These are phyloP conservation scores for Apiospora malaysiana DNA, from an alignment of 2,329 filamentous ascomycete genomes.

Conservation along the genomic window DNA sequence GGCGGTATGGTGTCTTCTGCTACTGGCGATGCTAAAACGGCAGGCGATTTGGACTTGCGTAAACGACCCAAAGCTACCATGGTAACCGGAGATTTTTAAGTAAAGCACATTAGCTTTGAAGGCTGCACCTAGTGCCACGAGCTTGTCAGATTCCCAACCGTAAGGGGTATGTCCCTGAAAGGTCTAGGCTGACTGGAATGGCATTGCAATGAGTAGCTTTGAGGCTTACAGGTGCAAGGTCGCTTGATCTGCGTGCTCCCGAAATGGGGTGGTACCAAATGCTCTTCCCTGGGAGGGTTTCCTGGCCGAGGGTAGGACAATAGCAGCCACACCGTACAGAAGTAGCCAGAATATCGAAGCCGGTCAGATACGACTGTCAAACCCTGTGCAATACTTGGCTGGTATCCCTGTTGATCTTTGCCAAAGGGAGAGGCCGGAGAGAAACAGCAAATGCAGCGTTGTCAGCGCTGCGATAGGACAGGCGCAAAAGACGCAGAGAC, in stretches of 20 bases:
- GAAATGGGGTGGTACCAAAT: not conserved
- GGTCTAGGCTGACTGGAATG: not conserved
- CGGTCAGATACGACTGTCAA: not conserved
- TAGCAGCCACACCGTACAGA: not conserved
- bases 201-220: not conserved
- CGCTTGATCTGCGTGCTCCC: not conserved
- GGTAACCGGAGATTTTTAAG: slow-evolving; percentile 23
- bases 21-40: slow-evolving; percentile 30
- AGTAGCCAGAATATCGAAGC: not conserved
- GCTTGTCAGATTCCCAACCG: not conserved
- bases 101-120: not conserved
- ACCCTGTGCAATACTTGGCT: not conserved
- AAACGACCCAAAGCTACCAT: slow-evolving; percentile 39
- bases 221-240: not conserved
- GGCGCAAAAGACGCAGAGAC: not conserved
- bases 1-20: slow-evolving; percentile 27
- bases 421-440: not conserved
- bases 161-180: not conserved
- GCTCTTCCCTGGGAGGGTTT: not conserved
- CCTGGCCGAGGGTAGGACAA: not conserved
- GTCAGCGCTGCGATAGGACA: not conserved
- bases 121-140: not conserved
- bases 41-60: slow-evolving; percentile 35
- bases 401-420: not conserved
- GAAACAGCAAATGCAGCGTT: not conserved